Percentiles rank a stretch among this genome's conserved stretches.
These are phyloP conservation scores for Funneliformis mosseae DNA, from an alignment of 192 early-diverging fungal species.

Conservation along the genomic window DNA sequence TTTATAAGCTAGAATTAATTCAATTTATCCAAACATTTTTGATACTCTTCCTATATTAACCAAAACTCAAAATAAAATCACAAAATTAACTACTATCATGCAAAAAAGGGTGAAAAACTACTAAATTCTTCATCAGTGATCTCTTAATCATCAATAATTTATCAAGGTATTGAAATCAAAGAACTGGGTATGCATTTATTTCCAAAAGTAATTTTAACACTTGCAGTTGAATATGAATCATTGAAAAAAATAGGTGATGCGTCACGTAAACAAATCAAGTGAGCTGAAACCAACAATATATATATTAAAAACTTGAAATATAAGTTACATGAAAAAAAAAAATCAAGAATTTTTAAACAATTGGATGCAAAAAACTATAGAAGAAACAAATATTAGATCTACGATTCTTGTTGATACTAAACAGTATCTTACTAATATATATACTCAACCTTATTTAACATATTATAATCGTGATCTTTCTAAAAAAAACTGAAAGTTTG, in stretches of 20 bases:
- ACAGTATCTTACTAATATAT: slow-evolving; percentile 8
- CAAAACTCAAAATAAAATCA: not conserved
- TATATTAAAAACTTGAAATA: slow-evolving; percentile 10
- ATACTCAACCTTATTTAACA: slow-evolving; percentile 7
- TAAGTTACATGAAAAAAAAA: not conserved
- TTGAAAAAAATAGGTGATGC: not conserved
- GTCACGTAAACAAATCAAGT: not conserved
- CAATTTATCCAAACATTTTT: slow-evolving; percentile 14
- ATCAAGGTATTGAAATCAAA: not conserved
- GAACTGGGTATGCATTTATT: not conserved
- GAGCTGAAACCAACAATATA: not conserved
- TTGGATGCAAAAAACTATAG: slow-evolving; percentile 5
- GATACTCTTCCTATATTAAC: not conserved
- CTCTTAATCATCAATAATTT: not conserved
- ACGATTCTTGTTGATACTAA: not conserved
- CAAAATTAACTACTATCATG: too few species aligned
- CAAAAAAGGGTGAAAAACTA: not conserved
- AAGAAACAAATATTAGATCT: not conserved
- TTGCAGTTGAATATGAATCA: slow-evolving; percentile 1
- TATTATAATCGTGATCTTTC: slow-evolving; percentile 6
- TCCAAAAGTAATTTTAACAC: not conserved
- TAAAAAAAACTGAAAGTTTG: too few species aligned
- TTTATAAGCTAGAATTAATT: not conserved
- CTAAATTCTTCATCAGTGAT: not conserved
- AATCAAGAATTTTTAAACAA: not conserved